Evolutionary conservation across 2,329 filamentous ascomycete genomes (phyloP).

Genomic region (Fusarium mexicanum): DNA sequence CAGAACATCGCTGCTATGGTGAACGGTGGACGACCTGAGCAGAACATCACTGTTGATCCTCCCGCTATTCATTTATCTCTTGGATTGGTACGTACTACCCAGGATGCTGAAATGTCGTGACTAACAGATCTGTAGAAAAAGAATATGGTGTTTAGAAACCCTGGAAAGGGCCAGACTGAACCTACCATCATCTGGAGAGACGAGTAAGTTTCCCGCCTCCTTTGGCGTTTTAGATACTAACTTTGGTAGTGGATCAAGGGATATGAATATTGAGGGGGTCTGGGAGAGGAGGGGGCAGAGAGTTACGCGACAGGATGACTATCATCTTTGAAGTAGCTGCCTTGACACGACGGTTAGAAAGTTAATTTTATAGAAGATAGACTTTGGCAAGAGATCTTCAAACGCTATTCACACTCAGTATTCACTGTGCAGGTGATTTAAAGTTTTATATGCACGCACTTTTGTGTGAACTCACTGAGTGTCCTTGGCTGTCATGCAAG

Average conservation of each 20-base stretch:
- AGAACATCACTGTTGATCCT: conserved; percentile 25
- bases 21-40: conserved; percentile 8
- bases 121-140: conserved; percentile 22
- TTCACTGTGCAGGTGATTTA: background rate
- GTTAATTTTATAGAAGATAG: background rate
- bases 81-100: conserved; percentile 19
- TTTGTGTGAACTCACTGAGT: background rate
- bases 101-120: rapidly evolving
- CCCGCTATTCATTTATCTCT: conserved; percentile 39
- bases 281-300: conserved; percentile 40
- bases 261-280: conserved; percentile 36
- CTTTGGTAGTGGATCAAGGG: conserved; percentile 18
- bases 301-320: conserved; percentile 30
- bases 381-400: background rate
- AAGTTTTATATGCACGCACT: rapidly evolving
- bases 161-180: conserved; percentile 30
- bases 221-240: background rate
- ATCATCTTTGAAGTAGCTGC: conserved; percentile 23
- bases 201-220: conserved; percentile 9
- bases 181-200: conserved; percentile 35
- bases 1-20: conserved; percentile 40
- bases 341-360: too few relatives aligned
- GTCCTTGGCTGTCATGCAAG: rapidly evolving
- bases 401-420: background rate
- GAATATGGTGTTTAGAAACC: conserved; percentile 43